Evolutionary conservation across 192 early-diverging fungal genomes (phyloP).

Genomic region (Entophlyctis luteolus): DNA sequence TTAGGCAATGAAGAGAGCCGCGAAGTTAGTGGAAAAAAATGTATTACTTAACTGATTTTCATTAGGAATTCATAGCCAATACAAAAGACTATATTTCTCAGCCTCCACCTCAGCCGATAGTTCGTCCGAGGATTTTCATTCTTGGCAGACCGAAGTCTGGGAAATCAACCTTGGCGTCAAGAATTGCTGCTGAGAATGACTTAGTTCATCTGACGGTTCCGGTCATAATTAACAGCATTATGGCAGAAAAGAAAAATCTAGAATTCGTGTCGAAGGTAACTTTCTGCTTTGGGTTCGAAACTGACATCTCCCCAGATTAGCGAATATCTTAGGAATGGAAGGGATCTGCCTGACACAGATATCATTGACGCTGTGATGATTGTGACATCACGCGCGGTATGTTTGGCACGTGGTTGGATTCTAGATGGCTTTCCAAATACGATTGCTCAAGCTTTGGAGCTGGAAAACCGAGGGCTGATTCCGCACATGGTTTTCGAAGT

Average conservation of each 20-base stretch:
- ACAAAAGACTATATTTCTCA: slow-evolving; percentile 23
- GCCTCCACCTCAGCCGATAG: slow-evolving; percentile 33
- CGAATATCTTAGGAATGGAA: slow-evolving; percentile 29
- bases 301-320: slow-evolving; percentile 22
- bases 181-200: slow-evolving; percentile 34
- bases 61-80: slow-evolving; percentile 40
- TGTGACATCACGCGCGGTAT: slow-evolving; percentile 39
- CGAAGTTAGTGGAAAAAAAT: slow-evolving; percentile 24
- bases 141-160: slow-evolving; percentile 46
- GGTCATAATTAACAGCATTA: slow-evolving; percentile 34
- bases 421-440: slow-evolving; percentile 54
- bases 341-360: slow-evolving; percentile 31
- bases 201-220: slow-evolving; percentile 40
- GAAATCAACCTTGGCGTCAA: slow-evolving; percentile 35
- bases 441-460: slow-evolving; percentile 33
- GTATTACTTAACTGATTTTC: too few species aligned
- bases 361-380: slow-evolving; percentile 34
- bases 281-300: background rate
- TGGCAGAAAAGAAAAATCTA: slow-evolving; percentile 35
- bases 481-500: slow-evolving; percentile 48
- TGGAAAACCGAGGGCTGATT: slow-evolving; percentile 41
- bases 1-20: slow-evolving; percentile 24
- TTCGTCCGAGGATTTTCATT: slow-evolving; percentile 40
- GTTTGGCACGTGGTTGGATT: slow-evolving; percentile 49
- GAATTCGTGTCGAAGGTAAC: slow-evolving; percentile 17